Conservation (phyloP, 2,329 filamentous ascomycete species). For the Fusarium citri region DNA sequence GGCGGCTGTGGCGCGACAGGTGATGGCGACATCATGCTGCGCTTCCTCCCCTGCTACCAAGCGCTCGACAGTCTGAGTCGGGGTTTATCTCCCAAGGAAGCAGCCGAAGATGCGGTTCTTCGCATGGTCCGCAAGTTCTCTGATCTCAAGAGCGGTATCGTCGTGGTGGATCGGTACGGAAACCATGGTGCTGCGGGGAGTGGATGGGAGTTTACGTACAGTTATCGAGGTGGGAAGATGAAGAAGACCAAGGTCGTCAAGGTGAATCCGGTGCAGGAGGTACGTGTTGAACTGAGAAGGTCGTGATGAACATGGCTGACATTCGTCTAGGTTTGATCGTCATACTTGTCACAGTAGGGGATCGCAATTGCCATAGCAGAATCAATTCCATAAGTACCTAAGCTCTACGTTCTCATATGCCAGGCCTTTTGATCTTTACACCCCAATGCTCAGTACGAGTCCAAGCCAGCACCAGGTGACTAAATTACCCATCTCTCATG, state of each 20-base stretch:
- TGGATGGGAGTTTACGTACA: constrained; percentile 67
- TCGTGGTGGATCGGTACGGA: constrained; percentile 62
- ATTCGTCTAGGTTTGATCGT: constrained; percentile 9
- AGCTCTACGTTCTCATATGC: too few relatives aligned
- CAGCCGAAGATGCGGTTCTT: constrained; percentile 62
- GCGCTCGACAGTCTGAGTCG: constrained; percentile 64
- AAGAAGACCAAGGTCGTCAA: constrained; percentile 57
- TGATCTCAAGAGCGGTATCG: constrained; percentile 59
- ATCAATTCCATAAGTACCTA: neutral
- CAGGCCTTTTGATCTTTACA: too few relatives aligned
- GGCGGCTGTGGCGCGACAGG: constrained; percentile 68
- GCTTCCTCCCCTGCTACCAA: constrained; percentile 68
- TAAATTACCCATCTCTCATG: too few relatives aligned
- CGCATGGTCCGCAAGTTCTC: constrained; percentile 63
- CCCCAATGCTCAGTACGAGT: too few relatives aligned
- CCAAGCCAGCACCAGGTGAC: too few relatives aligned
- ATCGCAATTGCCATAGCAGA: neutral
- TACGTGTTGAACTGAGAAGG: constrained; percentile 14
- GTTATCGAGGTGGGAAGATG: constrained; percentile 62
- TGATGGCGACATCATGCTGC: constrained; percentile 69
- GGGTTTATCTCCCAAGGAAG: constrained; percentile 60
- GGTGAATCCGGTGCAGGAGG: constrained; percentile 48
- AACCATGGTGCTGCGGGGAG: constrained; percentile 63
- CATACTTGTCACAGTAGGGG: neutral
- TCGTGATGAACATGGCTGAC: constrained; percentile 10